phyloP scores from a whole-genome alignment of 805 yeast genomes.

The Kluyveromyces dobzhanskii region DNA sequence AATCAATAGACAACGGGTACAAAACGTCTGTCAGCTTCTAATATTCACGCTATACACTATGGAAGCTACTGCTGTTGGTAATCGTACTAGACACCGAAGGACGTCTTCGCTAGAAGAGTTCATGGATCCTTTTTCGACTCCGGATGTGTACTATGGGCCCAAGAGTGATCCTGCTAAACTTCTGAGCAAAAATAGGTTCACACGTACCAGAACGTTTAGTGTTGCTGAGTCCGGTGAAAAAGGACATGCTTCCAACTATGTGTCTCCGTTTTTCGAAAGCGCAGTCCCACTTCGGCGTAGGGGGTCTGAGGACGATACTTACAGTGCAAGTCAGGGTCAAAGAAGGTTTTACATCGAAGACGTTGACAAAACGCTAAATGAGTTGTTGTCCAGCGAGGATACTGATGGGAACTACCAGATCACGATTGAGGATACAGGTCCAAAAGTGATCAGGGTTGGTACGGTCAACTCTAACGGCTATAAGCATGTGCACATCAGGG shows the following conservation, averaged over 20 bases:
- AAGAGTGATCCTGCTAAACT: conserved; percentile 45
- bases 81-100: conserved; percentile 19
- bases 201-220: conserved; percentile 52
- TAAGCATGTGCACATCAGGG: conserved; percentile 64
- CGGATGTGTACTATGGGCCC: conserved; percentile 67
- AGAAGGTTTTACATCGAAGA: conserved; percentile 58
- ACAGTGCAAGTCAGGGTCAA: conserved; percentile 30
- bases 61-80: too few species aligned
- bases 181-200: conserved; percentile 33
- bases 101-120: conserved; percentile 40
- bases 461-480: conserved; percentile 82
- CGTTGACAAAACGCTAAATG: conserved; percentile 62
- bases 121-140: conserved; percentile 54
- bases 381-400: conserved; percentile 68
- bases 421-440: conserved; percentile 78
- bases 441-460: conserved; percentile 70
- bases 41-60: too few species aligned
- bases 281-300: conserved; percentile 35
- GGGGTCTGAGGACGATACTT: conserved; percentile 46
- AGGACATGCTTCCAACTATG: conserved; percentile 24
- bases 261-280: conserved; percentile 8
- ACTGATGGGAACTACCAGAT: conserved; percentile 80
- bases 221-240: conserved; percentile 27
- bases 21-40: too few species aligned
- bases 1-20: too few species aligned